Evolutionary conservation across 163 green algal species (phyloP).

Genomic region (Chlamydomonas reinhardtii): DNA sequence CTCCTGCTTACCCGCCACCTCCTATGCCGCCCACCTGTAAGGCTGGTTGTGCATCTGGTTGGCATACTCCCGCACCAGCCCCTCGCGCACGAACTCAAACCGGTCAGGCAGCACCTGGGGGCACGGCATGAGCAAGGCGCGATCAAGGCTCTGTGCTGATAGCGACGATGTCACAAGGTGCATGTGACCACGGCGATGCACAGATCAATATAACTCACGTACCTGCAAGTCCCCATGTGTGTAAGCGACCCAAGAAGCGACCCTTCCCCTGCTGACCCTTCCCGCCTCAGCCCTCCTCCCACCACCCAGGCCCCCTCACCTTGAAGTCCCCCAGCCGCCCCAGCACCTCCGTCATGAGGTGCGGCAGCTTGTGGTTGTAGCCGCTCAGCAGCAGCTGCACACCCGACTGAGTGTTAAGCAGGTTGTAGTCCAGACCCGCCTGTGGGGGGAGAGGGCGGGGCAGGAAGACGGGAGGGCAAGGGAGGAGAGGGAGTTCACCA

Average conservation of each 20-base stretch:
- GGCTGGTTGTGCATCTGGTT: conserved; percentile 84
- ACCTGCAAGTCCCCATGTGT: too few species aligned
- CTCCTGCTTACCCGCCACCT: too few species aligned
- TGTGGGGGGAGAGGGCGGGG: background rate
- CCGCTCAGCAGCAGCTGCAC: conserved; percentile 67
- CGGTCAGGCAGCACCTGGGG: conserved; percentile 42
- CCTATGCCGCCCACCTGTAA: conserved; percentile 65
- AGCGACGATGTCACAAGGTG: too few species aligned
- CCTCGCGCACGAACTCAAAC: conserved; percentile 47
- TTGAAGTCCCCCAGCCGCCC: conserved; percentile 69
- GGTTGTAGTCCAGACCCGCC: conserved; percentile 84
- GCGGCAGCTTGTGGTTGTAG: conserved; percentile 89
- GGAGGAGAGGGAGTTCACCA: background rate
- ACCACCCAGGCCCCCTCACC: conserved; percentile 27
- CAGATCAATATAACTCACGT: too few species aligned
- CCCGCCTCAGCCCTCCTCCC: too few species aligned
- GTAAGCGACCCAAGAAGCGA: too few species aligned
- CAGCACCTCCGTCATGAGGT: conserved; percentile 80
- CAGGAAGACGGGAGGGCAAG: background rate
- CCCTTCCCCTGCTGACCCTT: too few species aligned
- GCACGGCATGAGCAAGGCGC: too few species aligned
- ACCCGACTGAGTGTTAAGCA: conserved; percentile 68
- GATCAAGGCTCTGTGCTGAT: too few species aligned
- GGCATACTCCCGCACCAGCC: conserved; percentile 35
- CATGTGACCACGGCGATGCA: too few species aligned